Percentiles rank a stretch among this genome's conserved stretches.
Conservation (phyloP, 176 grass and related monocot species). For the Triticum aestivum region IWGSC_CS_RefSeq_v2.1 NC_057814.1:222475733-222476232, state of each 20-base stretch:
- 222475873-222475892: background rate
- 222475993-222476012: constrained; percentile 4
- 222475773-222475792: background rate
- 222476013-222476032: background rate
- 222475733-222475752: background rate
- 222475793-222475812: background rate
- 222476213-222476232: constrained; percentile 4
- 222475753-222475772: background rate
- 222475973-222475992: background rate
- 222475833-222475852: background rate
- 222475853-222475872: background rate
- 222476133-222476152: background rate
- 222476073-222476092: background rate
- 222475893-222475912: background rate
- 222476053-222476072: background rate
- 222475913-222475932: constrained; percentile 2
- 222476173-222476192: constrained; percentile 1
- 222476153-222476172: background rate
- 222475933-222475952: background rate
- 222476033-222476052: constrained; percentile 16
- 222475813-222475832: background rate
- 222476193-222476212: background rate
- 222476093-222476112: background rate
- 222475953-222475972: background rate
- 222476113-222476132: background rate